A percentile compares a stretch with the other conserved stretches of the same genome.
Conservation (phyloP, 2,329 filamentous ascomycete genomes). For the Arthrinium phaeospermum region DNA sequence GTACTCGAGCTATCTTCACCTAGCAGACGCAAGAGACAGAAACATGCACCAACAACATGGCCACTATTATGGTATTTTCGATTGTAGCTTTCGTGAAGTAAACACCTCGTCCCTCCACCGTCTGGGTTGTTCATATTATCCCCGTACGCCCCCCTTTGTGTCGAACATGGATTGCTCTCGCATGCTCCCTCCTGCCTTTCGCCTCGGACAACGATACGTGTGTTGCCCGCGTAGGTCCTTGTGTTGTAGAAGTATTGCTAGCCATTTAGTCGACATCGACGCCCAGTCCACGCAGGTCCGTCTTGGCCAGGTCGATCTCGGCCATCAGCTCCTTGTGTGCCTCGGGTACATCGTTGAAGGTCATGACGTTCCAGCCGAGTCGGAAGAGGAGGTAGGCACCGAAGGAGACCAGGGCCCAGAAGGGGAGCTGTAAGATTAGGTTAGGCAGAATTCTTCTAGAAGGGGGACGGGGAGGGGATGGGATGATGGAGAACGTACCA, state of each 20-base stretch:
- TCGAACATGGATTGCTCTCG: neutral
- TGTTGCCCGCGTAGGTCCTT: neutral
- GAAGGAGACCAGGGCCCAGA: conserved; percentile 90
- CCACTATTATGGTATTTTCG: conserved; percentile 15
- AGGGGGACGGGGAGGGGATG: neutral
- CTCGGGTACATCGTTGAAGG: conserved; percentile 93
- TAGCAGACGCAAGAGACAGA: neutral
- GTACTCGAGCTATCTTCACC: neutral
- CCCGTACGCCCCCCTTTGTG: neutral
- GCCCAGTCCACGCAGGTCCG: conserved; percentile 74
- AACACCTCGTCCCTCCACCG: neutral
- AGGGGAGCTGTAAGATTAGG: conserved; percentile 71
- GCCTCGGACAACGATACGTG: neutral
- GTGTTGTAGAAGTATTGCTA: neutral
- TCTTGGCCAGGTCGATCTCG: conserved; percentile 80
- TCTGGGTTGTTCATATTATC: neutral
- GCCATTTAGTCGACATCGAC: conserved; percentile 73
- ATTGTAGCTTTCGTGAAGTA: conserved; percentile 15
- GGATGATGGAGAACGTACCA: conserved; percentile 60
- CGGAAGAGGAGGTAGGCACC: conserved; percentile 91
- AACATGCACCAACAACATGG: neutral
- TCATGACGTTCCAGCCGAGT: conserved; percentile 90
- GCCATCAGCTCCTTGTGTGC: conserved; percentile 88
- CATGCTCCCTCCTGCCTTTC: neutral
- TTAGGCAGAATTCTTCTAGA: conserved; percentile 4